Conservation (phyloP, 192 early-diverging fungal genomes). For the Dissophora globulifera region DNA sequence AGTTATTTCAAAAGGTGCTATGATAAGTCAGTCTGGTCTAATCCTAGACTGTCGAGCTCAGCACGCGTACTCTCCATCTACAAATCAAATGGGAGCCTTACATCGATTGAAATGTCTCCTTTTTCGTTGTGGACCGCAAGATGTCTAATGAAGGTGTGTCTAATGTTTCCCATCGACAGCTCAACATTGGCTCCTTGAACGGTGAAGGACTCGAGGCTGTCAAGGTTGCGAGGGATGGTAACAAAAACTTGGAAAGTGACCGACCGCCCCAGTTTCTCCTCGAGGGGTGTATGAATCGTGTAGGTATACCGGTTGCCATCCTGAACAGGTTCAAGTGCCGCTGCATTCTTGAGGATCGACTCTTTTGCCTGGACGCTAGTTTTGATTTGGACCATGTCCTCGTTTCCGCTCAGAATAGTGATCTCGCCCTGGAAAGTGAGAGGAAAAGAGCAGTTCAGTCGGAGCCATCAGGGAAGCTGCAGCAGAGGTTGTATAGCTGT, state of each 20-base stretch:
- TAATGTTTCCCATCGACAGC: conserved; percentile 46
- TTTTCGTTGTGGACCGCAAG: conserved; percentile 8
- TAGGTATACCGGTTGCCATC: conserved; percentile 44
- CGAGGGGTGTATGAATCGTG: conserved; percentile 44
- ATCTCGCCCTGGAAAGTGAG: conserved; percentile 32
- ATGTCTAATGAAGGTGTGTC: conserved; percentile 43
- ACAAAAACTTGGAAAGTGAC: conserved; percentile 48
- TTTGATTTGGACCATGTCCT: conserved; percentile 49
- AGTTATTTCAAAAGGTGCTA: not conserved
- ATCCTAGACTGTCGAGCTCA: no score
- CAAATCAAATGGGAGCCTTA: no score
- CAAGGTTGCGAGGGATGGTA: conserved; percentile 34
- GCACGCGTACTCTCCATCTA: no score
- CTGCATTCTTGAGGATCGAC: conserved; percentile 50
- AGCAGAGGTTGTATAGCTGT: no score
- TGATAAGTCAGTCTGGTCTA: no score
- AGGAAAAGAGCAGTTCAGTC: not conserved
- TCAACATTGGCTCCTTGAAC: conserved; percentile 24
- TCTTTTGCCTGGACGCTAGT: conserved; percentile 48
- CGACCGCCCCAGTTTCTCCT: conserved; percentile 14
- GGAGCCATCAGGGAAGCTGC: not conserved
- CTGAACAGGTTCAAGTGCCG: conserved; percentile 43
- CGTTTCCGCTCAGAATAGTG: conserved; percentile 47
- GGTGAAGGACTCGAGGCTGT: conserved; percentile 35
- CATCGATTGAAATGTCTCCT: conserved; percentile 44